A percentile compares a stretch with the other conserved stretches of the same genome.
phyloP scores from a whole-genome alignment of 768 basidiomycete species.

The Pleurotus tuber-regium region DNA sequence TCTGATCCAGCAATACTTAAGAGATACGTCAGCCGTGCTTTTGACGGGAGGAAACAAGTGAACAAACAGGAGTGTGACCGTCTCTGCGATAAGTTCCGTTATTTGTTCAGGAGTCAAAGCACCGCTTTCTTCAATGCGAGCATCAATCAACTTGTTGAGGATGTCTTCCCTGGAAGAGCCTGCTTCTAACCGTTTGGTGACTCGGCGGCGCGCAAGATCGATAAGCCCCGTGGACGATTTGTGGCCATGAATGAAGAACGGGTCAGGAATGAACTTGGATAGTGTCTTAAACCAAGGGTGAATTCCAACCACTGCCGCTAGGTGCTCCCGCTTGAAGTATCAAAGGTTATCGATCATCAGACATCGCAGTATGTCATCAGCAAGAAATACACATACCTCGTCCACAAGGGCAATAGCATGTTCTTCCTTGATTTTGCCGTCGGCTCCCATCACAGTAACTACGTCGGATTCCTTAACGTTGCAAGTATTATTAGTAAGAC shows the following conservation, averaged over 20 bases:
- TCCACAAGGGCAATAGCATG: slow-evolving; percentile 26
- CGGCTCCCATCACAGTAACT: slow-evolving; percentile 18
- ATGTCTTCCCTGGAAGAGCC: slow-evolving; percentile 23
- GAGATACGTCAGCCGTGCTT: not conserved
- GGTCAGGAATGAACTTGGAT: slow-evolving; percentile 21
- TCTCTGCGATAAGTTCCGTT: slow-evolving; percentile 24
- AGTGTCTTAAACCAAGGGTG: slow-evolving; percentile 19
- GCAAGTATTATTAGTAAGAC: not conserved
- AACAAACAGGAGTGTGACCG: slow-evolving; percentile 24
- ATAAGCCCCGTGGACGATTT: slow-evolving; percentile 21
- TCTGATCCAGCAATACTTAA: slow-evolving; percentile 32
- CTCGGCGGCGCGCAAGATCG: slow-evolving; percentile 21
- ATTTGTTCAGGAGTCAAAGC: slow-evolving; percentile 19
- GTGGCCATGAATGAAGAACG: slow-evolving; percentile 22
- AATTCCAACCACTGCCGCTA: slow-evolving; percentile 26
- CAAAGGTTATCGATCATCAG: not conserved
- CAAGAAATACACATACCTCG: slow-evolving; percentile 17
- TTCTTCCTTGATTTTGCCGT: slow-evolving; percentile 18
- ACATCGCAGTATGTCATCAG: not conserved
- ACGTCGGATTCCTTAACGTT: slow-evolving; percentile 22
- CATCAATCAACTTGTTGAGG: slow-evolving; percentile 23
- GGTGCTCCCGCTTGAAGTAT: slow-evolving; percentile 23
- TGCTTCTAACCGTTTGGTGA: slow-evolving; percentile 20
- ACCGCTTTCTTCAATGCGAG: slow-evolving; percentile 14
- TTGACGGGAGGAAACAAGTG: not conserved